Evolutionary conservation across 1,284 basidiomycete species (phyloP).

Genomic region (Wolfiporia cocos): DNA sequence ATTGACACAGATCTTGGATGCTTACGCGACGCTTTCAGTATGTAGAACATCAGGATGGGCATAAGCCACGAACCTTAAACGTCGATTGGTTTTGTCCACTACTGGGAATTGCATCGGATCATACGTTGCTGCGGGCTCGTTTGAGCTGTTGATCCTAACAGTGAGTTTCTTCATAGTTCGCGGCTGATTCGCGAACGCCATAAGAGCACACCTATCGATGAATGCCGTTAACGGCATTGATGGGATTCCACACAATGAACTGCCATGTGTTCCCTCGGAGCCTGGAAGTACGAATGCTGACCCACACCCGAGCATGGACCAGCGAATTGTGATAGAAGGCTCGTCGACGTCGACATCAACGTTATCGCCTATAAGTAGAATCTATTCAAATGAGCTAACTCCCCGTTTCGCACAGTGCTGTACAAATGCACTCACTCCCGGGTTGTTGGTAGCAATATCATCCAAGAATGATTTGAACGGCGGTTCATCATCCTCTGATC

Average conservation of each 20-base stretch:
- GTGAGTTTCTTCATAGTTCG: no score
- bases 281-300: slow-evolving; percentile 37
- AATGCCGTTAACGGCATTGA: slow-evolving; percentile 36
- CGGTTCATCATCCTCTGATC: slow-evolving; percentile 35
- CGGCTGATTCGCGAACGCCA: no score
- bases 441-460: slow-evolving; percentile 32
- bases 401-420: not conserved
- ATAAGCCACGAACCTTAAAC: slow-evolving; percentile 33
- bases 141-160: slow-evolving; percentile 20
- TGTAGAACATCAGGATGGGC: no score
- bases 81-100: slow-evolving; percentile 30
- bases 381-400: no score
- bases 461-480: slow-evolving; percentile 38
- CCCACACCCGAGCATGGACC: slow-evolving; percentile 54
- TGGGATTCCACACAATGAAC: slow-evolving; percentile 41
- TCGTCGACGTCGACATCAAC: slow-evolving; percentile 56
- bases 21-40: slow-evolving; percentile 23
- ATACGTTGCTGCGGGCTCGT: slow-evolving; percentile 34
- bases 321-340: slow-evolving; percentile 47
- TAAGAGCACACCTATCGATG: slow-evolving; percentile 41
- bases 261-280: slow-evolving; percentile 44
- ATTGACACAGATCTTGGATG: slow-evolving; percentile 49
- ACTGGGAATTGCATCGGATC: slow-evolving; percentile 42
- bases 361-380: slow-evolving; percentile 48
- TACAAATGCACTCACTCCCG: slow-evolving; percentile 35